Evolutionary conservation across 1,284 basidiomycete genomes (phyloP).

Genomic region (Macrocystidia cucumis): DNA sequence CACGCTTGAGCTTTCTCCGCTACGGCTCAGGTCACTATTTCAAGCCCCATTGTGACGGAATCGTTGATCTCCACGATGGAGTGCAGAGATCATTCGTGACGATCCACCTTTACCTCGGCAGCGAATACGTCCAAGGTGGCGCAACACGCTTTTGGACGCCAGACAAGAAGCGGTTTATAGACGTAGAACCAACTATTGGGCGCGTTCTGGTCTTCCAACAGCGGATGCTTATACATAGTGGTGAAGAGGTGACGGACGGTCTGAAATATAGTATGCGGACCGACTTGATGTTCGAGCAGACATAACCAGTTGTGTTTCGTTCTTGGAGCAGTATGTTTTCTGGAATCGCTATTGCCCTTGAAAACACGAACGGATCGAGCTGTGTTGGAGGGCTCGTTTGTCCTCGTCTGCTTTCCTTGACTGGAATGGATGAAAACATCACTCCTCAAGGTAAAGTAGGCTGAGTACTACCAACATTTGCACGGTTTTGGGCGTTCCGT

Average conservation of each 20-base stretch:
- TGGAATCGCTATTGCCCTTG: too few species aligned
- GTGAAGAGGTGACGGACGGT: constrained; percentile 26
- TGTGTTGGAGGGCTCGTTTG: too few species aligned
- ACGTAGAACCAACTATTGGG: constrained; percentile 26
- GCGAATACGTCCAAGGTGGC: constrained; percentile 20
- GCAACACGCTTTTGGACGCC: constrained; percentile 31
- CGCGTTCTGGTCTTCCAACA: constrained; percentile 33
- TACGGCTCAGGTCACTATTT: constrained; percentile 33
- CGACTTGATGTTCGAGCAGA: constrained; percentile 27
- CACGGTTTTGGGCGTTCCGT: too few species aligned
- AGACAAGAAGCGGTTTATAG: constrained; percentile 25
- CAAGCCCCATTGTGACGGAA: constrained; percentile 31
- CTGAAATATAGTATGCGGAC: constrained; percentile 30
- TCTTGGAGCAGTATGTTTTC: too few species aligned
- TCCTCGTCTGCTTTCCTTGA: too few species aligned
- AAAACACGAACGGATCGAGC: too few species aligned
- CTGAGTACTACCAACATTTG: too few species aligned
- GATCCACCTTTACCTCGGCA: constrained; percentile 30
- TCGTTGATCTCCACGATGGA: constrained; percentile 17
- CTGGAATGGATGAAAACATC: too few species aligned
- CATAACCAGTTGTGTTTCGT: too few species aligned
- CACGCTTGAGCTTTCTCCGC: constrained; percentile 29
- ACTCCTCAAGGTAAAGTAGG: too few species aligned
- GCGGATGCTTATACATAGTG: constrained; percentile 31
- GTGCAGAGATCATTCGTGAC: constrained; percentile 30